Percentiles rank a stretch among this genome's conserved stretches.
Evolutionary conservation across 129 eudicot genomes (phyloP).

Genomic region (sunflower (Helianthus annuus)): HanXRQr2.0-SUNRISE NC_035446.2:125254323-125254822

Average conservation of each 20-base stretch:
- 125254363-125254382: neutral
- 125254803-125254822: neutral
- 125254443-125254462: conserved; percentile 35
- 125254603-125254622: neutral
- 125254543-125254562: conserved; percentile 17
- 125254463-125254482: conserved; percentile 51
- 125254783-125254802: neutral
- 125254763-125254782: neutral
- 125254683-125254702: neutral
- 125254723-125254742: neutral
- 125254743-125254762: conserved; percentile 1
- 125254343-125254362: neutral
- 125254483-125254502: conserved; percentile 55
- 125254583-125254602: neutral
- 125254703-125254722: conserved; percentile 5
- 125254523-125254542: conserved; percentile 35
- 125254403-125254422: conserved; percentile 16
- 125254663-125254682: conserved; percentile 24
- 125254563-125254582: neutral
- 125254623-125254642: conserved; percentile 12
- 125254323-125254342: neutral
- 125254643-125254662: conserved; percentile 20
- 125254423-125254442: conserved; percentile 66
- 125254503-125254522: conserved; percentile 30
- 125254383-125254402: conserved; percentile 1